These are phyloP conservation scores for Bisporella sp. DNA, from an alignment of 2,329 filamentous ascomycete genomes.

Conservation along the genomic window DNA sequence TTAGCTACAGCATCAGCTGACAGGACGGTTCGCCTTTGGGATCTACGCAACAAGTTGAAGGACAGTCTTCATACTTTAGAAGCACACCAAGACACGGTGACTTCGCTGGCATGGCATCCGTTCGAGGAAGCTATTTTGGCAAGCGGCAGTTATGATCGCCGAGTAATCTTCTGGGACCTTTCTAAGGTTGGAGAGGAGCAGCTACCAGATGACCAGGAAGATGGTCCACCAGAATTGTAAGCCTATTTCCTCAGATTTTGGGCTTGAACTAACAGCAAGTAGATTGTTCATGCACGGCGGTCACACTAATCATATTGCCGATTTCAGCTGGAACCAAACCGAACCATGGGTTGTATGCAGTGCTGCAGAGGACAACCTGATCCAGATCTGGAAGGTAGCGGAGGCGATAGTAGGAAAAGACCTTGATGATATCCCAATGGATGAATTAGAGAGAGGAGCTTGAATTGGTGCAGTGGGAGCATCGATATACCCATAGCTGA, in stretches of 20 bases:
- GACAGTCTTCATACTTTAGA: slow-evolving; percentile 85
- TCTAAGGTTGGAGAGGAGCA: slow-evolving; percentile 91
- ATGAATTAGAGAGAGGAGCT: slow-evolving; percentile 56
- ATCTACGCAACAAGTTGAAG: slow-evolving; percentile 75
- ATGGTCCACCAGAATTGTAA: slow-evolving; percentile 90
- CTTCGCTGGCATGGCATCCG: slow-evolving; percentile 91
- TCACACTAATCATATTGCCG: slow-evolving; percentile 92
- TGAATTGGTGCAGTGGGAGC: no score
- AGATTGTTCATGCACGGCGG: slow-evolving; percentile 98
- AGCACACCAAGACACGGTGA: slow-evolving; percentile 83
- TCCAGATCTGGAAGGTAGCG: slow-evolving; percentile 90
- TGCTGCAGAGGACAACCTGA: slow-evolving; percentile 91
- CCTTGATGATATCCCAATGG: slow-evolving; percentile 65
- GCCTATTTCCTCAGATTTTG: slow-evolving; percentile 28
- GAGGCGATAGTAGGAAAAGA: slow-evolving; percentile 76
- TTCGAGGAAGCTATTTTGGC: slow-evolving; percentile 82
- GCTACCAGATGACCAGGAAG: slow-evolving; percentile 87
- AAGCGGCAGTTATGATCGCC: slow-evolving; percentile 85
- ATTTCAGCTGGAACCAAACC: slow-evolving; percentile 97
- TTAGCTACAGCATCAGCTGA: slow-evolving; percentile 92
- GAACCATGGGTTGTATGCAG: slow-evolving; percentile 96
- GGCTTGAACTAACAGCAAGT: not conserved
- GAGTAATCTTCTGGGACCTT: slow-evolving; percentile 95
- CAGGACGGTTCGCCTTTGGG: slow-evolving; percentile 93
- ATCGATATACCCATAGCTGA: no score